Conservation (phyloP, 2,329 filamentous ascomycete species). For the Xylaria sp. region DNA sequence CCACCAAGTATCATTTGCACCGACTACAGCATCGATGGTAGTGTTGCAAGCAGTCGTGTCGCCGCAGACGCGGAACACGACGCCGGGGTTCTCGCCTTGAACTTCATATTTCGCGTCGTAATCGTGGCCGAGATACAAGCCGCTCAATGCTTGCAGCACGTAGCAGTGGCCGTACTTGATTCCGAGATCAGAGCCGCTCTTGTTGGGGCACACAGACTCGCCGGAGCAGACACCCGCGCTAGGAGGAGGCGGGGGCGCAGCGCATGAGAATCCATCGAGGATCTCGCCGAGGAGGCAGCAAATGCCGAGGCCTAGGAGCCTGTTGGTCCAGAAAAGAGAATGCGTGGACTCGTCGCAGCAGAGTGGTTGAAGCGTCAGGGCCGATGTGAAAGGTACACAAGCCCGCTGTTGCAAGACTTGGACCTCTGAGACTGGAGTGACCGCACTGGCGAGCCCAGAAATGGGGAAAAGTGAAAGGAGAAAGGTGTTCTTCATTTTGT, state of each 20-base stretch:
- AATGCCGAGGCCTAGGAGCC: conserved; percentile 27
- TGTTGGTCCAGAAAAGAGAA: conserved; percentile 29
- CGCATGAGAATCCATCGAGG: conserved; percentile 28
- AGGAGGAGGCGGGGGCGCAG: conserved; percentile 16
- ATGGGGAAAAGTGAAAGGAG: conserved; percentile 28
- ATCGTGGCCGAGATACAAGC: conserved; percentile 32
- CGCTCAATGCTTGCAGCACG: conserved; percentile 29
- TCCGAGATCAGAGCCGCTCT: conserved; percentile 27
- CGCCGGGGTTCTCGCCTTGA: conserved; percentile 32
- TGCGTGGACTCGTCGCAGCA: conserved; percentile 27
- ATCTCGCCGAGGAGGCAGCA: conserved; percentile 30
- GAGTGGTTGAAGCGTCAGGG: conserved; percentile 19
- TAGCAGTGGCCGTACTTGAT: conserved; percentile 36
- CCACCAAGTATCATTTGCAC: conserved; percentile 29
- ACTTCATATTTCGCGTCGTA: conserved; percentile 33
- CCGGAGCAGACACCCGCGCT: conserved; percentile 27
- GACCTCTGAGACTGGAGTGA: background rate
- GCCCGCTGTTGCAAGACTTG: conserved; percentile 20
- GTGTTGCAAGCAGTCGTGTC: conserved; percentile 22
- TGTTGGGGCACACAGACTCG: conserved; percentile 21
- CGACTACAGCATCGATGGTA: conserved; percentile 20
- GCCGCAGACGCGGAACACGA: conserved; percentile 35
- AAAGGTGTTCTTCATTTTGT: conserved; percentile 28
- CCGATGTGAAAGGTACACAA: conserved; percentile 21
- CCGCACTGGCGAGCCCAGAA: conserved; percentile 17